Percentiles rank a stretch among this genome's conserved stretches.
phyloP scores from a whole-genome alignment of 208 protist species.

The Trypanosoma rangeli region DNA sequence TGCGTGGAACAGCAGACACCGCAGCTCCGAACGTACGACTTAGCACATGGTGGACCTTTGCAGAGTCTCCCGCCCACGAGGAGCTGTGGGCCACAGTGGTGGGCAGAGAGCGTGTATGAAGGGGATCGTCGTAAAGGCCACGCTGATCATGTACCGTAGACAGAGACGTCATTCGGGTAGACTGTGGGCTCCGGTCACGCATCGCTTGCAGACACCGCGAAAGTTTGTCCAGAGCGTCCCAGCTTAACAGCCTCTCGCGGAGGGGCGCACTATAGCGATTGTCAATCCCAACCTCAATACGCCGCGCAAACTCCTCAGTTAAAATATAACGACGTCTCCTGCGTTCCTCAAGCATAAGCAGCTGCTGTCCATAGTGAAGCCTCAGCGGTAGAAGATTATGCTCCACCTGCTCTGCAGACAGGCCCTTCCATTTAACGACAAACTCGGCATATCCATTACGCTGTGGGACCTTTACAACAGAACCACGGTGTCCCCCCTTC shows the following conservation, averaged over 20 bases:
- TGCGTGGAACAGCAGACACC: neutral
- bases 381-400: constrained; percentile 38
- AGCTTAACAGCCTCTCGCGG: constrained; percentile 33
- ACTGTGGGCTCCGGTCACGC: neutral
- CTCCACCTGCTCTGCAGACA: constrained; percentile 32
- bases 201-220: constrained; percentile 9
- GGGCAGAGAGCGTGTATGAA: neutral
- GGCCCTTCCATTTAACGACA: constrained; percentile 45
- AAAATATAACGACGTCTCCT: constrained; percentile 38
- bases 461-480: neutral
- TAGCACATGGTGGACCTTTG: neutral
- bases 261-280: constrained; percentile 36
- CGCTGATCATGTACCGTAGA: neutral
- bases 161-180: constrained; percentile 12
- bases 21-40: neutral
- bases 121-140: constrained; percentile 2
- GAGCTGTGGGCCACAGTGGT: neutral
- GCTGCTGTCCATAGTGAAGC: constrained; percentile 52
- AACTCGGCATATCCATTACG: constrained; percentile 4
- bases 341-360: constrained; percentile 52
- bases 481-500: neutral
- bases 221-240: constrained; percentile 22
- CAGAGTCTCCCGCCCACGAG: constrained; percentile 6
- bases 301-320: constrained; percentile 38
- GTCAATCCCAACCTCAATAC: constrained; percentile 26